Conservation (phyloP, 768 basidiomycete genomes). For the Mycena chlorophos region DNA sequence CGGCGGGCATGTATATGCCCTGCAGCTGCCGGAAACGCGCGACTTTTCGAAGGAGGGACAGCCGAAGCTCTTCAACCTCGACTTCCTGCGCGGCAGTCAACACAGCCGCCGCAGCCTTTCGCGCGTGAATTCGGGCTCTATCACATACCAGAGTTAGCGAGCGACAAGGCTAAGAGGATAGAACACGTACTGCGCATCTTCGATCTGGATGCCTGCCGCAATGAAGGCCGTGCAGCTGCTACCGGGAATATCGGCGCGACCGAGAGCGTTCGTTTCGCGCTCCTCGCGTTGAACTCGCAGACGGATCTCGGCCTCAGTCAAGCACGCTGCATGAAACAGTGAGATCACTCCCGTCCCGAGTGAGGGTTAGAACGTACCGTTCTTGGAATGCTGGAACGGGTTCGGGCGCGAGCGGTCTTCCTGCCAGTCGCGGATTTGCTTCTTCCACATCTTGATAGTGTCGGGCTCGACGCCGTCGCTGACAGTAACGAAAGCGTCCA, state of each 20-base stretch:
- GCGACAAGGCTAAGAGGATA: background rate
- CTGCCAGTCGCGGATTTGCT: background rate
- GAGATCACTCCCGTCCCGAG: no score
- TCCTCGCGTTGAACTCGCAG: background rate
- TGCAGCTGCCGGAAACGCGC: background rate
- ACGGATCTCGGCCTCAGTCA: background rate
- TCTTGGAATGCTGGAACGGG: background rate
- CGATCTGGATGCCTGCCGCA: background rate
- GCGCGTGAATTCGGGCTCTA: background rate
- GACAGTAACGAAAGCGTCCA: background rate
- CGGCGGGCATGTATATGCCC: background rate
- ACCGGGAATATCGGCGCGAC: background rate
- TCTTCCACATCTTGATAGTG: background rate
- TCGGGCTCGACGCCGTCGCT: background rate
- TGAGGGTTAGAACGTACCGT: no score
- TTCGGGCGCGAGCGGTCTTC: background rate
- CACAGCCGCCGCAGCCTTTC: background rate
- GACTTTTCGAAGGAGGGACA: background rate
- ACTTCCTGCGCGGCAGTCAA: constrained; percentile 2
- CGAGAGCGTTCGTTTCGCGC: background rate
- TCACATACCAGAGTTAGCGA: background rate
- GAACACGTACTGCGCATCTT: background rate
- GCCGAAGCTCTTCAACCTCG: background rate
- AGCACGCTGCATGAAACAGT: background rate
- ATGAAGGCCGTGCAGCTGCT: background rate